These are phyloP conservation scores for Eucalyptus grandis DNA, from an alignment of 345 rosid species.

Conservation along the genomic window DNA sequence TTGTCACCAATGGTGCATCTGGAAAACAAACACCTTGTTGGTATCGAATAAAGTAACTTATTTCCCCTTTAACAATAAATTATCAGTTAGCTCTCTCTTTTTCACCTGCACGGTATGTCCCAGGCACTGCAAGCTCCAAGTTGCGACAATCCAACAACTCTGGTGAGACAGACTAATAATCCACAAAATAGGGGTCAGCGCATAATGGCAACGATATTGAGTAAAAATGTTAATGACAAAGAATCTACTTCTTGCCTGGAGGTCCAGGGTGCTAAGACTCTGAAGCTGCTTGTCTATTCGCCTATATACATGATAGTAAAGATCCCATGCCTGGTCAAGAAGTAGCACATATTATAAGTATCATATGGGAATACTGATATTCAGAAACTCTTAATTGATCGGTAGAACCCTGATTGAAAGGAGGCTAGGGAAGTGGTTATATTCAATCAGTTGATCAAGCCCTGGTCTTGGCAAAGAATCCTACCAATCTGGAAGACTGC, in stretches of 20 bases:
- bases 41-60: background rate
- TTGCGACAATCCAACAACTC: constrained; percentile 79
- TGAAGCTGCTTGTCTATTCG: constrained; percentile 93
- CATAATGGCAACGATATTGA: background rate
- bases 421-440: background rate
- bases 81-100: background rate
- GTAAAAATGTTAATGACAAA: background rate
- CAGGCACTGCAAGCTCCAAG: constrained; percentile 98
- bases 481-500: background rate
- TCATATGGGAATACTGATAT: background rate
- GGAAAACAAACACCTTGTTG: background rate
- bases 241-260: constrained; percentile 47
- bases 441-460: background rate
- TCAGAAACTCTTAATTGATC: background rate
- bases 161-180: constrained; percentile 82
- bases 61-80: background rate
- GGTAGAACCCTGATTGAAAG: background rate
- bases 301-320: constrained; percentile 89
- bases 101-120: constrained; percentile 88
- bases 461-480: background rate
- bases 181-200: background rate
- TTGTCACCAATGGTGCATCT: constrained; percentile 88
- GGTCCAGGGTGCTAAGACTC: constrained; percentile 80
- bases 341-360: background rate
- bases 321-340: constrained; percentile 89